Evolutionary conservation across 352 stramenopile genomes (phyloP).

Genomic region (Phytophthora ramorum): DNA sequence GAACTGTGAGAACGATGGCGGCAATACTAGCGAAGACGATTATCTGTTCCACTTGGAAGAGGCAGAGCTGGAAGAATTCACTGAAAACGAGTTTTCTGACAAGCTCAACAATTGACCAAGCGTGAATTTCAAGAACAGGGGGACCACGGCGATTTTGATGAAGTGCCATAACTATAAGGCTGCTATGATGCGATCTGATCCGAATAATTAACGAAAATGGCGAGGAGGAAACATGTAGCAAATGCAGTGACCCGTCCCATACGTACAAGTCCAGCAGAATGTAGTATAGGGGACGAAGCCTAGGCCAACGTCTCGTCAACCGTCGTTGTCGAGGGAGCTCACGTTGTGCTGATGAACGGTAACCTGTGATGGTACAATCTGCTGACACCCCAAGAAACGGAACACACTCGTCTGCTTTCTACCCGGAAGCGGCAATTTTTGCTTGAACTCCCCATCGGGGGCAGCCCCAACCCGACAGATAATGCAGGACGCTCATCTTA

Average conservation of each 20-base stretch:
- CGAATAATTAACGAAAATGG: too few relatives aligned
- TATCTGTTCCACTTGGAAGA: conserved; percentile 39
- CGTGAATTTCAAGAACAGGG: neutral
- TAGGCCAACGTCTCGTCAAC: conserved; percentile 7
- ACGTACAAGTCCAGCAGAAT: conserved; percentile 39
- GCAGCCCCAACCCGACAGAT: neutral
- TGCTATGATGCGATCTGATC: neutral
- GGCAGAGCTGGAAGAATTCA: conserved; percentile 32
- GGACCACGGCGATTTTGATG: neutral
- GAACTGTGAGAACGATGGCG: conserved; percentile 5
- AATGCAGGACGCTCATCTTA: neutral
- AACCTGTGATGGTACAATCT: conserved; percentile 71
- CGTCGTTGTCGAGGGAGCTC: conserved; percentile 81
- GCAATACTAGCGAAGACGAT: conserved; percentile 31
- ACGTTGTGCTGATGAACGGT: conserved; percentile 76
- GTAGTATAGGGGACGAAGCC: conserved; percentile 28
- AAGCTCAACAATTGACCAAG: conserved; percentile 24
- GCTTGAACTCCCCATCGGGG: conserved; percentile 41
- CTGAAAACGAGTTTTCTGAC: conserved; percentile 31
- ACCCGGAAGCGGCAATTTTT: conserved; percentile 76
- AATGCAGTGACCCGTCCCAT: conserved; percentile 30
- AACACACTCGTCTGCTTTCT: conserved; percentile 70
- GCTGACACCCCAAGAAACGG: conserved; percentile 83
- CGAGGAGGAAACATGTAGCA: too few relatives aligned
- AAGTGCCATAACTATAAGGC: neutral